Evolutionary conservation across 2,329 filamentous ascomycete species (phyloP).

Genomic region (Lasiodiplodia citricola): DNA sequence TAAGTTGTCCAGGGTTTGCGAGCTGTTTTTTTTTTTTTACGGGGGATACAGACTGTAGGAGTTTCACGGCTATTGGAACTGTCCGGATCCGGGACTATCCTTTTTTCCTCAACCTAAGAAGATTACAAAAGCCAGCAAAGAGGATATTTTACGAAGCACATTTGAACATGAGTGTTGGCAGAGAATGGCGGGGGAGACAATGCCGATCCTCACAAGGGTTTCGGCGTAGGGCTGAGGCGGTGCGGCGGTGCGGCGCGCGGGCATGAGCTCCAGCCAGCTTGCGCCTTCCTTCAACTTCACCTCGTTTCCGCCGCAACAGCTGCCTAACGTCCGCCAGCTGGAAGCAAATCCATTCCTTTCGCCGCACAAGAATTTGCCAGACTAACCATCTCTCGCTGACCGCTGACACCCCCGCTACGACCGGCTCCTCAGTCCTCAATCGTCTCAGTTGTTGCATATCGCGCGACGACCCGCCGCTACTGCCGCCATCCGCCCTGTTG

Average conservation of each 20-base stretch:
- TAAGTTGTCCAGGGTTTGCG: neutral
- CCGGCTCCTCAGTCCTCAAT: neutral
- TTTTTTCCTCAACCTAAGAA: neutral
- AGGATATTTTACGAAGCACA: neutral
- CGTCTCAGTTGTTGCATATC: neutral
- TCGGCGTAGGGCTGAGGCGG: slow-evolving; percentile 11
- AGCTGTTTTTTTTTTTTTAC: neutral
- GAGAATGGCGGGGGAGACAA: neutral
- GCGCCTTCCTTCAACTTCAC: slow-evolving; percentile 5
- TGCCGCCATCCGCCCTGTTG: neutral
- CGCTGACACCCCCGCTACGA: neutral
- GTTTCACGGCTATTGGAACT: neutral
- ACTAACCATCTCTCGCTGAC: neutral
- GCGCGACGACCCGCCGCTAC: neutral
- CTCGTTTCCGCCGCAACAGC: slow-evolving; percentile 15
- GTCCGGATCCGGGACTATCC: neutral
- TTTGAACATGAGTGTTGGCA: neutral
- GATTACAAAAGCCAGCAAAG: neutral
- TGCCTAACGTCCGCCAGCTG: neutral
- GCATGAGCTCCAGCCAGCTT: slow-evolving; percentile 21
- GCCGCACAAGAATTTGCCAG: neutral
- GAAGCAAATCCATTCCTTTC: neutral
- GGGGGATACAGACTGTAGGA: neutral
- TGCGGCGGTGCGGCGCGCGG: slow-evolving; percentile 4
- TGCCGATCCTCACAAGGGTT: neutral